These are phyloP conservation scores for Globisporangium alternatum DNA, from an alignment of 352 stramenopile species.

Conservation along the genomic window DNA sequence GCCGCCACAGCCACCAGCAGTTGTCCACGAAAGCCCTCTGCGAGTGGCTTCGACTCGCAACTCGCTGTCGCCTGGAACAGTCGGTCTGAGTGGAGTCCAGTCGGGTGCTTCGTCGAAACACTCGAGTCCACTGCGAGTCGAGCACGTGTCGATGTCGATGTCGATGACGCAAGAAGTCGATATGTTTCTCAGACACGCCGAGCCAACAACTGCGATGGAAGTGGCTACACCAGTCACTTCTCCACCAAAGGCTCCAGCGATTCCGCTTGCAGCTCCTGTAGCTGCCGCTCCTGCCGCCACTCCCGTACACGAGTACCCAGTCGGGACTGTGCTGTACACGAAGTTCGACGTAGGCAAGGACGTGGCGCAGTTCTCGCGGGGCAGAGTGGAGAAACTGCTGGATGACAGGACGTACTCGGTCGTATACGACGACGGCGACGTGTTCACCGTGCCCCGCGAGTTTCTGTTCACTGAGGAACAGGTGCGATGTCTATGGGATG, in stretches of 20 bases:
- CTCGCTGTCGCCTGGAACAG: conserved; percentile 2
- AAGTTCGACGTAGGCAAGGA: conserved; percentile 38
- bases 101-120: conserved; percentile 2
- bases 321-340: conserved; percentile 36
- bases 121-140: conserved; percentile 6
- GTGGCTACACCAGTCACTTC: not conserved
- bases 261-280: not conserved
- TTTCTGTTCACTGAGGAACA: conserved; percentile 49
- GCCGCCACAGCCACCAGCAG: not conserved
- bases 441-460: conserved; percentile 35
- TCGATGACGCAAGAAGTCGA: conserved; percentile 13
- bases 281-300: not conserved
- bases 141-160: conserved; percentile 7
- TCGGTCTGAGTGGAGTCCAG: not conserved
- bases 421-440: conserved; percentile 58
- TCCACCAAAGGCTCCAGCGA: not conserved
- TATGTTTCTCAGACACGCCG: conserved; percentile 9
- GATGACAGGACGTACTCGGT: conserved; percentile 41
- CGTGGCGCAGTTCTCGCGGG: conserved; percentile 41
- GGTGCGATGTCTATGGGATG: conserved; percentile 25
- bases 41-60: not conserved
- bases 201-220: conserved; percentile 5
- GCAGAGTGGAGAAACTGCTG: conserved; percentile 37
- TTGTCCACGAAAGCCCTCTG: not conserved
- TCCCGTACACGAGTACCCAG: conserved; percentile 26